Evolutionary conservation across 495 filamentous ascomycete species (phyloP), one percentile per base, ranked within the genome.

Genomic region (Filosporella fistucella): DNA sequence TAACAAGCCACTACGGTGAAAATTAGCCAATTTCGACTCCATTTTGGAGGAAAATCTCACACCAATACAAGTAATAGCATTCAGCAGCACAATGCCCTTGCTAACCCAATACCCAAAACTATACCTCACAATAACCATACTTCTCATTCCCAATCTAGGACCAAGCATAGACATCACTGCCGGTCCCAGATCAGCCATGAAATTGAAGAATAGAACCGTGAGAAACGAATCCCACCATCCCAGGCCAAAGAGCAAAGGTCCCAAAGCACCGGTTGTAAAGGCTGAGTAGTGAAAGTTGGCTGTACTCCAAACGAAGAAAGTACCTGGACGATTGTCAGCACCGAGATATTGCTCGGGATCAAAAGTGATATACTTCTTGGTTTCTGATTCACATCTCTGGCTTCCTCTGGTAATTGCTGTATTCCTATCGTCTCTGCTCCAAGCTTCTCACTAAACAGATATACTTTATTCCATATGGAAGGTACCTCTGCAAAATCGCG

Each of bases 71-170:
- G 68, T 74, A 8, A 69, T 68, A 22, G 72, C 52, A 56, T 72
- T 72, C 58, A 74, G 56, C 26, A 74, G 57, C 16, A 46, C 43
- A 46, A 46, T 46, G 5, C 35, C 16, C 20, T 51, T 51, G 33
- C 66, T 60, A 0, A 69, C 69, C 55, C 66, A 78, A 67, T 69
- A 80, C 13, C 74, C 77, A 34, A 80, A 67, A 52, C 67, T 70
- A 55, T 75, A 78, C 4, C 75, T 65, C 29, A 66, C 61, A 40
- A 77, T 68, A 24, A 69, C 68, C 54, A 76, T 68, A 50, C 76
- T 70, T 26, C 72, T 67, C 5, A 78, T 65, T 13, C 77, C 75
- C 3, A 68, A 74, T 5, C 59, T 13, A 2, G 35, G 45, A n/a
- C 44, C 32, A 36, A 47, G 28, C 14, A 32, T 32, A 3, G 42